These are phyloP conservation scores for Neohortaea acidophila DNA, from an alignment of 495 filamentous ascomycete genomes.

Conservation along the genomic window DNA sequence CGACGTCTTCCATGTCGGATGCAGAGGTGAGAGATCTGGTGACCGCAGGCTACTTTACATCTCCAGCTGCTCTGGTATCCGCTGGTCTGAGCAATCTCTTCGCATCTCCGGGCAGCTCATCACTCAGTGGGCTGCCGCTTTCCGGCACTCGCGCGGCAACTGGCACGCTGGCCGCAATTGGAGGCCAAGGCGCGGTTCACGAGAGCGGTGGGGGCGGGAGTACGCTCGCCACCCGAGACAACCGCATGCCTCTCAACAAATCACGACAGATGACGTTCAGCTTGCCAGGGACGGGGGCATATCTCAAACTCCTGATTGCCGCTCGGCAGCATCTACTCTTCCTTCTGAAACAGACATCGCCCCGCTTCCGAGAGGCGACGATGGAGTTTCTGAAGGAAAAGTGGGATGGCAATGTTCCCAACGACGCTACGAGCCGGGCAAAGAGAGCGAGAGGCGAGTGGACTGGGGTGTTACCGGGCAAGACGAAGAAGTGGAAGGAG, in stretches of 20 bases:
- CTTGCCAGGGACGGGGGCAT: conserved; percentile 57
- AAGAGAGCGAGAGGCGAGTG: conserved; percentile 56
- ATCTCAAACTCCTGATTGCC: conserved; percentile 51
- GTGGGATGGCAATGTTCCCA: conserved; percentile 58
- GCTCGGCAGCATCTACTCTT: conserved; percentile 52
- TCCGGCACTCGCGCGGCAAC: conserved; percentile 42
- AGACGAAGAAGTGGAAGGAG: conserved; percentile 70
- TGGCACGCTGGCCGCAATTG: conserved; percentile 47
- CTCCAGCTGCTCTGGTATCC: conserved; percentile 21
- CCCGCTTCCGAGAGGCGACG: conserved; percentile 48
- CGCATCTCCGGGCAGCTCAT: conserved; percentile 40
- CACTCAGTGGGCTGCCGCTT: conserved; percentile 36
- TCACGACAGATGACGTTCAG: conserved; percentile 40
- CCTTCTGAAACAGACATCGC: conserved; percentile 42
- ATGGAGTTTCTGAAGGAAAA: conserved; percentile 52
- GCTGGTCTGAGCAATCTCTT: conserved; percentile 30
- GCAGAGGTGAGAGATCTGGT: conserved; percentile 45
- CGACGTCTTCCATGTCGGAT: conserved; percentile 31
- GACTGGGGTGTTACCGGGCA: conserved; percentile 51
- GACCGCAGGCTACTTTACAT: conserved; percentile 50
- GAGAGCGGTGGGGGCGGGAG: conserved; percentile 37
- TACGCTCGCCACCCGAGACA: conserved; percentile 7
- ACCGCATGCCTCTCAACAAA: conserved; percentile 3
- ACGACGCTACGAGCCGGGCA: conserved; percentile 40
- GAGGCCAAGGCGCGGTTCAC: conserved; percentile 41